Conservation (phyloP, 441 rosid species). For the Pelargonium cotyledonis region DNA sequence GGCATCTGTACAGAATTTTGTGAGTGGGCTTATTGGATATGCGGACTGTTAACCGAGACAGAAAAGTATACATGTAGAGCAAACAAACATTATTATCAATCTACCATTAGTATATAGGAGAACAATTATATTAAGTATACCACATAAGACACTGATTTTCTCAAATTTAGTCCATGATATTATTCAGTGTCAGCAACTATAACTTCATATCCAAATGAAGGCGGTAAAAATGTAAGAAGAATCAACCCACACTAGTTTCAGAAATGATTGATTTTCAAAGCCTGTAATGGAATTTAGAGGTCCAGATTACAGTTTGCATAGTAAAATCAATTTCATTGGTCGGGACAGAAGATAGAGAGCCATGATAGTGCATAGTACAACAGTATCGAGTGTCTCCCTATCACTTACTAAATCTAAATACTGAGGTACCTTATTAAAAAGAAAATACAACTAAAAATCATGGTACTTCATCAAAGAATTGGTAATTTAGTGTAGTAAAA, state of each 20-base stretch:
- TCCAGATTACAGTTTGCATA: slow-evolving; percentile 2
- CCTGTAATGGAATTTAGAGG: neutral
- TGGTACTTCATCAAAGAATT: neutral
- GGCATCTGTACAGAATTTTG: slow-evolving; percentile 62
- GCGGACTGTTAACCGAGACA: neutral
- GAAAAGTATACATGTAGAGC: neutral
- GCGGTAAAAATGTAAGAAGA: neutral
- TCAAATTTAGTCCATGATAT: slow-evolving; percentile 5
- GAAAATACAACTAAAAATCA: neutral
- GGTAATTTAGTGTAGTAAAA: neutral
- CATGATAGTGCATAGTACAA: neutral
- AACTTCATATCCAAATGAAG: slow-evolving; percentile 5
- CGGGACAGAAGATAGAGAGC: neutral
- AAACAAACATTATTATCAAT: neutral
- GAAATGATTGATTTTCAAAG: slow-evolving; percentile 2
- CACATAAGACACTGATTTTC: neutral
- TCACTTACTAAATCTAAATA: neutral
- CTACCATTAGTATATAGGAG: neutral
- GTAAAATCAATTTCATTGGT: neutral
- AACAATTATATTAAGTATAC: neutral
- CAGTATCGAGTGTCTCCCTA: neutral
- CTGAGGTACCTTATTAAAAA: neutral
- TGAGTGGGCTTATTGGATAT: slow-evolving; percentile 11
- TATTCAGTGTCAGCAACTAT: slow-evolving; percentile 11
- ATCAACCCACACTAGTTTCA: neutral